Percentiles rank a stretch among this genome's conserved stretches.
Conservation (phyloP, 257 asterid species). For the Solanum gracilifrons region DNA sequence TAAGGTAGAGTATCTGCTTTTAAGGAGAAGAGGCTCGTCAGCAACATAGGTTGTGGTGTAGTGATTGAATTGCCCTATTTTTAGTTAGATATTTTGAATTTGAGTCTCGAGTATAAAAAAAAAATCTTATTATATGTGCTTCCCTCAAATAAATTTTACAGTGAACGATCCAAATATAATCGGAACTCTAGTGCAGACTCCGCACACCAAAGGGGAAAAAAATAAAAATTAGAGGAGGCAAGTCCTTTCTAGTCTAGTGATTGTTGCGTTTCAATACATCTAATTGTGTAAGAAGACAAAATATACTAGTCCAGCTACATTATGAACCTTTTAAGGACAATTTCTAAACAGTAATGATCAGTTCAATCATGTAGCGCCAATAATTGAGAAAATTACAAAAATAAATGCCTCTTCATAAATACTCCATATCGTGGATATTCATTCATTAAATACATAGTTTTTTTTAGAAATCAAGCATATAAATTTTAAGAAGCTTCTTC, state of each 20-base stretch:
- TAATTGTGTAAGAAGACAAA: neutral
- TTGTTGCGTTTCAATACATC: neutral
- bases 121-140: no score
- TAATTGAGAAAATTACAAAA: no score
- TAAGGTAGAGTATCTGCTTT: neutral
- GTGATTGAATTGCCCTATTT: no score
- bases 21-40: neutral
- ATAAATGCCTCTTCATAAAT: neutral
- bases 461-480: neutral
- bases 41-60: neutral
- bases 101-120: no score
- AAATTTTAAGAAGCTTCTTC: neutral
- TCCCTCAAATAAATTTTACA: no score
- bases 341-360: neutral
- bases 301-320: neutral
- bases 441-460: no score
- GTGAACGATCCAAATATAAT: no score
- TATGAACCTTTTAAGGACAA: neutral
- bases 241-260: neutral
- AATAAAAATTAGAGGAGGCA: neutral
- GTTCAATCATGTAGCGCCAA: neutral
- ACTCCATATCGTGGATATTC: no score
- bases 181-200: no score
- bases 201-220: no score
- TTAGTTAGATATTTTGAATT: no score